Conservation (phyloP, 495 filamentous ascomycete genomes). For the Patellaria atrata region DNA sequence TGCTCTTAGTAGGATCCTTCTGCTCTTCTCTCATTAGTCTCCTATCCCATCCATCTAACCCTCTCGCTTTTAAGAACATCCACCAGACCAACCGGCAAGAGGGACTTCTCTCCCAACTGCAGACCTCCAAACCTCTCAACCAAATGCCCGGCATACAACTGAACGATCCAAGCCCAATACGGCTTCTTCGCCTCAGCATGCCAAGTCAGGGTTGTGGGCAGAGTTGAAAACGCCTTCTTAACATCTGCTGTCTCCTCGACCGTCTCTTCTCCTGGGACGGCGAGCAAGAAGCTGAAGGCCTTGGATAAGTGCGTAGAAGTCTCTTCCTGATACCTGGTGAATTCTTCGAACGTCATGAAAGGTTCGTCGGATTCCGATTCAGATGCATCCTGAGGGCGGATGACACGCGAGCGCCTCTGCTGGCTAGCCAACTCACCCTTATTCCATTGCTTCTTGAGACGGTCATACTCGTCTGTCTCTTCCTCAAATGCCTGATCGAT, state of each 20-base stretch:
- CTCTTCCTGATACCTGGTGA: conserved; percentile 29
- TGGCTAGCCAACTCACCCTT: conserved; percentile 4
- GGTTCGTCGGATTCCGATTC: conserved; percentile 10
- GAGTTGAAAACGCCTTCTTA: not conserved
- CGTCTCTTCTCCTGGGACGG: conserved; percentile 11
- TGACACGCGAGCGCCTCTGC: conserved; percentile 5
- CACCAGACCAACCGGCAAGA: conserved; percentile 40
- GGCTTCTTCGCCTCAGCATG: too few species aligned
- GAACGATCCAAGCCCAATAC: conserved; percentile 37
- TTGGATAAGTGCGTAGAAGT: conserved; percentile 13
- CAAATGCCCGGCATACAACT: conserved; percentile 38
- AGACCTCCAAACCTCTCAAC: conserved; percentile 35
- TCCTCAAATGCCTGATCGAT: conserved; percentile 27
- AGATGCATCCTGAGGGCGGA: not conserved
- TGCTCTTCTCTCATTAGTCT: too few species aligned
- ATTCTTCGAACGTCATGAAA: conserved; percentile 39
- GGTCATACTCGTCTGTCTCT: conserved; percentile 29
- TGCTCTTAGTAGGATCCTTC: too few species aligned
- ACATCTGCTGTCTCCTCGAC: conserved; percentile 12
- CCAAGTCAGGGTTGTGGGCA: conserved; percentile 5
- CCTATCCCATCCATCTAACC: conserved; percentile 39
- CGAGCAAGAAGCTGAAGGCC: conserved; percentile 21
- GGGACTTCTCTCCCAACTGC: conserved; percentile 37
- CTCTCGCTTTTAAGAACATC: conserved; percentile 38
- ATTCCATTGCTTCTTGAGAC: conserved; percentile 24